These are phyloP conservation scores for Coniochaeta sp. DNA, from an alignment of 2,329 filamentous ascomycete genomes.

Conservation along the genomic window DNA sequence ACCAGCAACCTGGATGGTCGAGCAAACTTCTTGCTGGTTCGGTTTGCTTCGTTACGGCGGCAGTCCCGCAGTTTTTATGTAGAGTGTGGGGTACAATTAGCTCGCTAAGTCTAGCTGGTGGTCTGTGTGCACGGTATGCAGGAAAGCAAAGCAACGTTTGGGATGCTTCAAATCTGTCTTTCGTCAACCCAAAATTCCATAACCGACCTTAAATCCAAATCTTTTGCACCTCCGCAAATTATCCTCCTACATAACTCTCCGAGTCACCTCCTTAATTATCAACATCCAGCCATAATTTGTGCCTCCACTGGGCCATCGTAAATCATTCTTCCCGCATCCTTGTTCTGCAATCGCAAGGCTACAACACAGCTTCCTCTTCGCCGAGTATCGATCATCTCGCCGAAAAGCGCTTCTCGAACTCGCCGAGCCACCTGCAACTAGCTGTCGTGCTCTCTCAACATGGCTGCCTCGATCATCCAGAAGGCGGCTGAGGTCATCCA, in stretches of 20 bases:
- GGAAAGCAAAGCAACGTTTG: background rate
- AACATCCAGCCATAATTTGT: constrained; percentile 5
- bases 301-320: background rate
- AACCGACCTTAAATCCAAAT: background rate
- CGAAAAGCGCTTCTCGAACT: background rate
- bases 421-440: constrained; percentile 4
- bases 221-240: background rate
- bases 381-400: background rate
- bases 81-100: background rate
- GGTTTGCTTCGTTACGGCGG: background rate
- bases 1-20: background rate
- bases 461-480: constrained; percentile 58
- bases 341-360: background rate
- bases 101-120: no score
- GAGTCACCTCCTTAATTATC: constrained; percentile 1
- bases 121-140: constrained; percentile 9
- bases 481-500: constrained; percentile 42
- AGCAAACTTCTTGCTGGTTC: background rate
- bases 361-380: background rate
- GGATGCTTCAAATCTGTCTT: background rate
- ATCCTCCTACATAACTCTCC: constrained; percentile 1
- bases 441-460: constrained; percentile 19
- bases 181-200: constrained; percentile 6
- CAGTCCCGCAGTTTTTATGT: background rate
- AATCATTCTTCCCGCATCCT: background rate